Percentiles rank a stretch among this genome's conserved stretches.
These are phyloP conservation scores for Peribolospora kevripleyi DNA, from an alignment of 768 basidiomycete species.

Conservation along the genomic window DNA sequence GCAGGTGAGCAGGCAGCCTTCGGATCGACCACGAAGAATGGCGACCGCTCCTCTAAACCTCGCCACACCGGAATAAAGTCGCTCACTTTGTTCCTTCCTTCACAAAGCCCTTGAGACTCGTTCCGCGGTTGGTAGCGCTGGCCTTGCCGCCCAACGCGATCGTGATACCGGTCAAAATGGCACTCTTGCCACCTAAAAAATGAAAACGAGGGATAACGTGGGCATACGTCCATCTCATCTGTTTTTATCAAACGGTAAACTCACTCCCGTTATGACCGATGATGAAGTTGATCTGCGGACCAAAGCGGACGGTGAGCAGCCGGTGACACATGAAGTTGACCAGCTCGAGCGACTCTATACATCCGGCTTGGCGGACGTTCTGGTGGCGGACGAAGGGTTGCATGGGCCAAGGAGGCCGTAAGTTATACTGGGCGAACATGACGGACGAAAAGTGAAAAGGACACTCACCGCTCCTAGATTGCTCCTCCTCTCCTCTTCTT, in stretches of 20 bases:
- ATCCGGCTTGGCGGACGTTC: constrained; percentile 62
- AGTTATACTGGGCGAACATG: no score
- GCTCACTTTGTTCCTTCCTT: constrained; percentile 5
- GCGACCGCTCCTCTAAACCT: no score
- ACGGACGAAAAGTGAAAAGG: no score
- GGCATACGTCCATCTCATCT: not conserved
- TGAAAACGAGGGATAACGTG: not conserved
- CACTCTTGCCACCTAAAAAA: constrained; percentile 66
- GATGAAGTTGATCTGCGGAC: constrained; percentile 89
- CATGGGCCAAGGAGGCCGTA: no score
- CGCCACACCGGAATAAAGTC: no score
- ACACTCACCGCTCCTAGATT: no score
- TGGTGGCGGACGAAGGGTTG: constrained; percentile 15
- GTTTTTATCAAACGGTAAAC: not conserved
- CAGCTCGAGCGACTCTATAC: constrained; percentile 63
- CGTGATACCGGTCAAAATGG: constrained; percentile 74
- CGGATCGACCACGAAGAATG: no score
- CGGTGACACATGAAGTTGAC: constrained; percentile 62
- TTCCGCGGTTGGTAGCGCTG: constrained; percentile 31
- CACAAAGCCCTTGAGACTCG: constrained; percentile 9
- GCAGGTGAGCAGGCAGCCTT: not conserved
- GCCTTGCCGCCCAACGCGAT: constrained; percentile 87
- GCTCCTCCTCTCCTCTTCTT: no score
- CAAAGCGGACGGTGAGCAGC: constrained; percentile 47
- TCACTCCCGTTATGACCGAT: constrained; percentile 33